Base-by-base conservation (phyloP, 352 stramenopile species). In the Phytophthora hybrid region DNA sequence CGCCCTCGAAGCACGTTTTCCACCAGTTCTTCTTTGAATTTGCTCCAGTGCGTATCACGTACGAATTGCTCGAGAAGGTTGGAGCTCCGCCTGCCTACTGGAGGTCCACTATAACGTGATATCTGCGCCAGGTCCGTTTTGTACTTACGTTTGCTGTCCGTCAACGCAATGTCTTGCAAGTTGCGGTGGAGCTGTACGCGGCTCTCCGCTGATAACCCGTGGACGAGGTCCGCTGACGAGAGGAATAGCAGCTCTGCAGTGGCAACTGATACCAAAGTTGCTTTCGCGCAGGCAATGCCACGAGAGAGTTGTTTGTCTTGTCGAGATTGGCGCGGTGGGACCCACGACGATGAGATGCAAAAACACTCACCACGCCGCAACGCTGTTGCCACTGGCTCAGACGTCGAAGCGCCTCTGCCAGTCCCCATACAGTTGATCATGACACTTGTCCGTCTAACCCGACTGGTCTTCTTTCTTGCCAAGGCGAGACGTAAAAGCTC, bases 181-280 rank as follows among this genome's bases (percentile, higher is more conserved):
- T 90, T 87, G 6, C 62, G 72, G 29, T 89, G 78, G 29, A 92
- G 44, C 11, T 69, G 61, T 4, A 60, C 51, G n/a, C 80, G 77
- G 46, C 77, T 92, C 19, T 71, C 51, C 1, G 63, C 14, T 3
- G 79, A 88, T 14, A 92, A 41, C 4, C 74, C 64, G 13, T 76
- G 49, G 4, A 63, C 69, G 9, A 92, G 47, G 59, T 90, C 82
- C 0, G 57, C 31, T 1, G 79, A 73, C 9, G 81, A 82, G 19
- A 92, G 77, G 63, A 90, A 92, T 3, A 90, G 19, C 0, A 92
- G 19, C 11, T 90, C 83, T 6, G 71, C 66, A 5, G 84, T 84
- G 29, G 73, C 57, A 4, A 68, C 71, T 2, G 84, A 80, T 3
- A 90, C 57, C 29, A 92, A 61, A 0, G 76, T 73, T 39, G 67